Evolutionary conservation across 495 filamentous ascomycete species (phyloP).

Genomic region (Neurospora terricola): DNA sequence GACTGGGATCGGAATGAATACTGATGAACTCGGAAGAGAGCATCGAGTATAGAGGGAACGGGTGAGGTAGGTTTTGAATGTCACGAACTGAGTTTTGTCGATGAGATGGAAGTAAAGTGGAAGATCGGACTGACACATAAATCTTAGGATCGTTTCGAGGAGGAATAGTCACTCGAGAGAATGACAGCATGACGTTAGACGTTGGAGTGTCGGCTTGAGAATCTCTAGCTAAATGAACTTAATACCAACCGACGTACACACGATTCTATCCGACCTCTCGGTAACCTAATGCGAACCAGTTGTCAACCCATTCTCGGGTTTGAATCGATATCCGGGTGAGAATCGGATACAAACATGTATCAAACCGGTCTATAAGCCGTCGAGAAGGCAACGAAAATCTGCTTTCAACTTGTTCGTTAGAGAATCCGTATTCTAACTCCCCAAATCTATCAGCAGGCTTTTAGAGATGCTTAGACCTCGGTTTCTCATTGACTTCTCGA

Average conservation of each 20-base stretch:
- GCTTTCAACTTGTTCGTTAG: background rate
- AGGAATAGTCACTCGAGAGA: background rate
- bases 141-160: background rate
- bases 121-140: background rate
- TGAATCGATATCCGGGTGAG: background rate
- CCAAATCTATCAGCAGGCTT: background rate
- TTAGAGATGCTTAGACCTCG: background rate
- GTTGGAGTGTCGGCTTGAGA: background rate
- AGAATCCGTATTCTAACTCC: background rate
- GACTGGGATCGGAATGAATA: background rate
- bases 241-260: background rate
- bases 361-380: background rate
- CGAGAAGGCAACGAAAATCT: background rate
- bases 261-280: background rate
- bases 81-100: background rate
- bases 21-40: background rate
- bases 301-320: background rate
- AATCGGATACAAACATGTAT: background rate
- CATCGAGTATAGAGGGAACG: background rate
- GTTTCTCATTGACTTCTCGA: background rate
- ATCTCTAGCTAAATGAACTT: background rate
- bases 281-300: background rate
- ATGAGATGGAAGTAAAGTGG: background rate
- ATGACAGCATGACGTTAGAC: background rate
- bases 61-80: background rate